Conservation (phyloP, 208 protist genomes). For the Trypanosoma vivax region DNA sequence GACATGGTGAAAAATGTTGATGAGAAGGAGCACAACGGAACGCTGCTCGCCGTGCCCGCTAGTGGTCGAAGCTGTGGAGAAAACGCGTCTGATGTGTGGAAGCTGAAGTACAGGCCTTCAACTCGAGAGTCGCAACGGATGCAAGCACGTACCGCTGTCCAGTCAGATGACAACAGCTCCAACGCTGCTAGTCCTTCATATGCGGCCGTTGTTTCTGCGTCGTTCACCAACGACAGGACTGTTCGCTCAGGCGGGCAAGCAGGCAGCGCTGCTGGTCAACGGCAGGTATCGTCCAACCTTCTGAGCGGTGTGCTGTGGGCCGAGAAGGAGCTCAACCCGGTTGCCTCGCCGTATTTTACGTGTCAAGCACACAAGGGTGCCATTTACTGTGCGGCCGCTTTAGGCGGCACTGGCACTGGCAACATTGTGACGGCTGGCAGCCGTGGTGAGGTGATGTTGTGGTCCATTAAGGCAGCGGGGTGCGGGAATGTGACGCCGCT, state of each 20-base stretch:
- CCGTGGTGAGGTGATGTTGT: slow-evolving; percentile 49
- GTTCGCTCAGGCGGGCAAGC: too few relatives aligned
- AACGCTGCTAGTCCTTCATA: neutral
- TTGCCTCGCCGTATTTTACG: slow-evolving; percentile 27
- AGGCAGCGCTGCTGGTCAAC: too few relatives aligned
- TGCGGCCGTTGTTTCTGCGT: neutral
- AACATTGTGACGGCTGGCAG: slow-evolving; percentile 47
- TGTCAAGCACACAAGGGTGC: slow-evolving; percentile 32
- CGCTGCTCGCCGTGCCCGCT: too few relatives aligned
- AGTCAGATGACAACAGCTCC: neutral
- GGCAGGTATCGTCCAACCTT: too few relatives aligned
- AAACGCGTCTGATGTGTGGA: neutral
- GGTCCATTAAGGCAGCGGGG: slow-evolving; percentile 22
- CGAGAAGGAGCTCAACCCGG: slow-evolving; percentile 26
- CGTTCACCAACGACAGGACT: neutral
- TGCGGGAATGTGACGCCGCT: slow-evolving; percentile 20
- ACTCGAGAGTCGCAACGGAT: slow-evolving; percentile 14
- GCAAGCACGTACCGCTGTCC: neutral
- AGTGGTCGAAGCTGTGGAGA: neutral
- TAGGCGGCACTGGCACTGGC: slow-evolving; percentile 20
- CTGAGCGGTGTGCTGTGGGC: neutral
- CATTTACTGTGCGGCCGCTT: slow-evolving; percentile 34
- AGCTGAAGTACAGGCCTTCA: slow-evolving; percentile 14
- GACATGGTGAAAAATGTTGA: neutral
- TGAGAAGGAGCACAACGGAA: neutral